Conservation (phyloP, 2,329 filamentous ascomycete genomes). For the Xylaria sp. region DNA sequence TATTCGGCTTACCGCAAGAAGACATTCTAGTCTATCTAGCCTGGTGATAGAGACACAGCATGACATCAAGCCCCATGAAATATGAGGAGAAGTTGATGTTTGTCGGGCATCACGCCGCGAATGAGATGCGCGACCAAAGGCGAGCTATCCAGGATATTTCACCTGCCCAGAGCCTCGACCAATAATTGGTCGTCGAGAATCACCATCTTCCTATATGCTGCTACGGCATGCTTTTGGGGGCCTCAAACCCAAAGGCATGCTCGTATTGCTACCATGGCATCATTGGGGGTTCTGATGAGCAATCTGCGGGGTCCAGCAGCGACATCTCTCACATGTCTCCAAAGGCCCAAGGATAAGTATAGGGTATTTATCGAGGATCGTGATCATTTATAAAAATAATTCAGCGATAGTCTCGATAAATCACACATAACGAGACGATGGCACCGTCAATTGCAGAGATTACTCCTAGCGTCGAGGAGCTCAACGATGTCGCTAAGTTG, state of each 20-base stretch:
- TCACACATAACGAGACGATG: slow-evolving; percentile 35
- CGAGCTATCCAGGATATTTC: slow-evolving; percentile 29
- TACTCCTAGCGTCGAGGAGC: slow-evolving; percentile 40
- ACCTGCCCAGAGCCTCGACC: slow-evolving; percentile 2
- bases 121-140: slow-evolving; percentile 17
- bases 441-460: slow-evolving; percentile 45
- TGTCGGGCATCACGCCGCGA: slow-evolving; percentile 8
- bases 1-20: not conserved
- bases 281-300: slow-evolving; percentile 36
- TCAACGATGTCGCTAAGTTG: slow-evolving; percentile 39
- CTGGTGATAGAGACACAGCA: not conserved
- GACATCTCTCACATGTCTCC: not conserved
- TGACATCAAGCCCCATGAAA: not conserved
- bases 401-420: not conserved
- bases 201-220: slow-evolving; percentile 1
- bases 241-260: not conserved
- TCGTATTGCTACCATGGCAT: slow-evolving; percentile 32
- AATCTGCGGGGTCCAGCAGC: slow-evolving; percentile 36
- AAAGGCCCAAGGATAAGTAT: not conserved
- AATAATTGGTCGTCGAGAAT: slow-evolving; percentile 10
- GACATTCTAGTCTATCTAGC: not conserved
- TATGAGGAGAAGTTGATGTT: not conserved
- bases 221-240: not conserved
- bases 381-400: not conserved
- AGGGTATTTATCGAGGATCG: slow-evolving; percentile 3